phyloP scores from a whole-genome alignment of 192 early-diverging fungal species.

The Backusella macrospora region DNA sequence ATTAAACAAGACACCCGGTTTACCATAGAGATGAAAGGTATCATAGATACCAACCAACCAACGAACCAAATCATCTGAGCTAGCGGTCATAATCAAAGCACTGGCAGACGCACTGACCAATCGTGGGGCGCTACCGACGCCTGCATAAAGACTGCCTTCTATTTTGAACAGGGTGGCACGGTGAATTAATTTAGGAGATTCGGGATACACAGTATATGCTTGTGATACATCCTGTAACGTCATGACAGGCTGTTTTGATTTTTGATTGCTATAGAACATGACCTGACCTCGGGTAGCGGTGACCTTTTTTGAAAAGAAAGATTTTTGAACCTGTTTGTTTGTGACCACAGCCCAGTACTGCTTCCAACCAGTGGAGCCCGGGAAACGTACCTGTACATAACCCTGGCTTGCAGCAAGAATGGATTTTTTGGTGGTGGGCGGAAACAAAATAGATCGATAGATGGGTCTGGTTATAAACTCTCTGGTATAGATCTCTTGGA shows the following conservation, averaged over 20 bases:
- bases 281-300: slow-evolving; percentile 48
- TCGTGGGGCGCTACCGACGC: neutral
- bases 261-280: slow-evolving; percentile 53
- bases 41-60: slow-evolving; percentile 47
- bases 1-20: slow-evolving; percentile 35
- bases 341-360: slow-evolving; percentile 49
- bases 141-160: slow-evolving; percentile 40
- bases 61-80: slow-evolving; percentile 41
- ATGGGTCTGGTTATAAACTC: slow-evolving; percentile 50
- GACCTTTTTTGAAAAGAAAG: slow-evolving; percentile 45
- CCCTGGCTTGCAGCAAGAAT: slow-evolving; percentile 28
- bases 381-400: slow-evolving; percentile 57
- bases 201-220: slow-evolving; percentile 60
- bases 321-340: slow-evolving; percentile 39
- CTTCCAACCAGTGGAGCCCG: slow-evolving; percentile 49
- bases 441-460: slow-evolving; percentile 24
- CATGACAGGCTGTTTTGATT: slow-evolving; percentile 52
- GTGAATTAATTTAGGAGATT: slow-evolving; percentile 47
- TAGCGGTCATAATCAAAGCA: slow-evolving; percentile 38
- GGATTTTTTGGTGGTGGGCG: neutral
- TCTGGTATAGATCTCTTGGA: slow-evolving; percentile 77
- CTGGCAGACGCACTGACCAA: slow-evolving; percentile 11
- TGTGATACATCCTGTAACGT: slow-evolving; percentile 55
- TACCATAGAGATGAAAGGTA: slow-evolving; percentile 50
- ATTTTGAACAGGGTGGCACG: slow-evolving; percentile 43